These are phyloP conservation scores for Tirmania nivea DNA, from an alignment of 495 filamentous ascomycete species.

Conservation along the genomic window DNA sequence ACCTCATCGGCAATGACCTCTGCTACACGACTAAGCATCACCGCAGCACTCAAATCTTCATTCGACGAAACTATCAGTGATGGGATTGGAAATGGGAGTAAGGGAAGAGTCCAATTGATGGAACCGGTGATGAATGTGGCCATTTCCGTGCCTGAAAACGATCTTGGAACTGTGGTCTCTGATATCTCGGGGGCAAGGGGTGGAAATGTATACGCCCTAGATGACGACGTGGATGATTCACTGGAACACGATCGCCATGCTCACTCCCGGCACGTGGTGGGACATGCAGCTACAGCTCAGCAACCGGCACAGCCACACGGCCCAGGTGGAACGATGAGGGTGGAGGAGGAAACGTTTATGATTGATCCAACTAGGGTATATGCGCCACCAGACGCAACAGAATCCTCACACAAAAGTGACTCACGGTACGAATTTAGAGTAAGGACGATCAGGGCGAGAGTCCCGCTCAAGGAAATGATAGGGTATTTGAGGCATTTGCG, in stretches of 20 bases:
- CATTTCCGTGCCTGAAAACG: conserved; percentile 62
- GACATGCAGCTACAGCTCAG: not conserved
- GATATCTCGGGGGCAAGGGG: conserved; percentile 68
- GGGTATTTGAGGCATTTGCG: conserved; percentile 82
- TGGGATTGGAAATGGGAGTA: conserved; percentile 10
- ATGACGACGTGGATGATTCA: conserved; percentile 28
- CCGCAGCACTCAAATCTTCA: conserved; percentile 38
- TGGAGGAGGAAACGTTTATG: not conserved
- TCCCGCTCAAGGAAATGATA: conserved; percentile 91
- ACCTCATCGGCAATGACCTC: conserved; percentile 55
- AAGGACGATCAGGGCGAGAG: conserved; percentile 53
- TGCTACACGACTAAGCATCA: conserved; percentile 51
- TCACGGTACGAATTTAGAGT: conserved; percentile 19
- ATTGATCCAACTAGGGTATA: conserved; percentile 36
- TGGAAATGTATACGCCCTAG: conserved; percentile 64
- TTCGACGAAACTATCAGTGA: conserved; percentile 25
- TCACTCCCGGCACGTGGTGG: not conserved
- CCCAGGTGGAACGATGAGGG: not conserved
- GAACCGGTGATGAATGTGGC: conserved; percentile 81
- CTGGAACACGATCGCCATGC: not conserved
- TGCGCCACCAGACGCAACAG: conserved; percentile 33
- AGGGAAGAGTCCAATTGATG: conserved; percentile 30
- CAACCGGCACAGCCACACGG: too few species aligned
- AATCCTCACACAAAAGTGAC: not conserved
- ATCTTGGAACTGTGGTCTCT: conserved; percentile 67